phyloP scores from a whole-genome alignment of 164 flowering plant species.

The Dillenia turbinata region DNA sequence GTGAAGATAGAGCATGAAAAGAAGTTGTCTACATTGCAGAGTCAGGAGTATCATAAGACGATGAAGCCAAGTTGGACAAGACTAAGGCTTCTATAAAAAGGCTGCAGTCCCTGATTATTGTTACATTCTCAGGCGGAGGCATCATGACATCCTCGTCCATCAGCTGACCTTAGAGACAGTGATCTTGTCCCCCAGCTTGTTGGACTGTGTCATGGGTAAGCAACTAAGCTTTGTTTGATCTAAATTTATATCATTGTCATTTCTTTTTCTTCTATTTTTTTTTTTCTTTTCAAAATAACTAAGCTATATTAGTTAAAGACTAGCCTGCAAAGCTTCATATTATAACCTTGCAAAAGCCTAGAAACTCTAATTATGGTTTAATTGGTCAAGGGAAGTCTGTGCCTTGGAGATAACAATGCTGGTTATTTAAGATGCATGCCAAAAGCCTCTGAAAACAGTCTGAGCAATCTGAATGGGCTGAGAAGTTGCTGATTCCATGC shows the following conservation, averaged over 20 bases:
- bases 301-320: too few species aligned
- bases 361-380: too few species aligned
- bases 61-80: conserved; percentile 81
- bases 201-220: conserved; percentile 87
- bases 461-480: too few species aligned
- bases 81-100: conserved; percentile 85
- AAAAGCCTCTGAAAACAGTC: too few species aligned
- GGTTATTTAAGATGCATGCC: too few species aligned
- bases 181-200: conserved; percentile 88
- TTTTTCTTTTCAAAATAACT: background rate
- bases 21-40: conserved; percentile 72
- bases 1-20: conserved; percentile 89
- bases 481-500: too few species aligned
- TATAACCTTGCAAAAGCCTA: too few species aligned
- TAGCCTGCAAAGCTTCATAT: too few species aligned
- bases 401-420: too few species aligned
- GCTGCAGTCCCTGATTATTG: conserved; percentile 78
- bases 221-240: background rate
- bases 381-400: too few species aligned
- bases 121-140: conserved; percentile 87
- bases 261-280: too few species aligned
- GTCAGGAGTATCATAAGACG: conserved; percentile 81
- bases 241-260: background rate
- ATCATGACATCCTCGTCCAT: conserved; percentile 83
- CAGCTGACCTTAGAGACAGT: conserved; percentile 54